phyloP scores from a whole-genome alignment of 129 eudicot species.

The Apium graveolens region DNA sequence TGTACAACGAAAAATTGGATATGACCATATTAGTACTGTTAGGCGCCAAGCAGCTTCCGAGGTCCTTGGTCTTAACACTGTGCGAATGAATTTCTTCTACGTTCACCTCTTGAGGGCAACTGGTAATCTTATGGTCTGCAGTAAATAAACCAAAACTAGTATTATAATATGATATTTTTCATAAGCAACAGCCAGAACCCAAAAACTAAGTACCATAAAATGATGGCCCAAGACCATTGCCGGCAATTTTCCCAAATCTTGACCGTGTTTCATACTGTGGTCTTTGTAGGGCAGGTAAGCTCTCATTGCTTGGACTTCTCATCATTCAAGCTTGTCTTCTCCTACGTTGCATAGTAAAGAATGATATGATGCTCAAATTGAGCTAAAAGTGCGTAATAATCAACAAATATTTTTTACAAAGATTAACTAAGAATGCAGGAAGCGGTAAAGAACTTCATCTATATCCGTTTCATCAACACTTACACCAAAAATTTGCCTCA shows the following conservation, averaged over 20 bases:
- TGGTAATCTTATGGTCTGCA: slow-evolving; percentile 8
- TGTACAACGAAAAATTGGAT: background rate
- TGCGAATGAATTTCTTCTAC: background rate
- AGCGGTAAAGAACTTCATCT: background rate
- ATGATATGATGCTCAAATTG: background rate
- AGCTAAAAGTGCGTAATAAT: background rate
- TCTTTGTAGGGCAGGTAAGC: background rate
- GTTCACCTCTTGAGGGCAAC: background rate
- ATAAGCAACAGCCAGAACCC: background rate
- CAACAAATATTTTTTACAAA: background rate
- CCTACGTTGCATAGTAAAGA: background rate
- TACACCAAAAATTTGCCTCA: background rate
- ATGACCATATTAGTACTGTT: background rate
- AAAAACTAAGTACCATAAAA: background rate
- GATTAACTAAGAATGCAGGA: background rate
- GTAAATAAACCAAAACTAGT: background rate
- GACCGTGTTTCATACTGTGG: background rate
- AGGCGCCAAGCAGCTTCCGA: background rate
- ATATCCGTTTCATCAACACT: background rate
- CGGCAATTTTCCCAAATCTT: background rate
- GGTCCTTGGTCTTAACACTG: background rate
- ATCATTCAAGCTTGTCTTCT: background rate
- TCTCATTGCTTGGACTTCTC: background rate
- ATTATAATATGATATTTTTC: background rate
- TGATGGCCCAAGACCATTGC: background rate